phyloP scores from a whole-genome alignment of 805 yeast species.

The Myxozyma mucilagina region DNA sequence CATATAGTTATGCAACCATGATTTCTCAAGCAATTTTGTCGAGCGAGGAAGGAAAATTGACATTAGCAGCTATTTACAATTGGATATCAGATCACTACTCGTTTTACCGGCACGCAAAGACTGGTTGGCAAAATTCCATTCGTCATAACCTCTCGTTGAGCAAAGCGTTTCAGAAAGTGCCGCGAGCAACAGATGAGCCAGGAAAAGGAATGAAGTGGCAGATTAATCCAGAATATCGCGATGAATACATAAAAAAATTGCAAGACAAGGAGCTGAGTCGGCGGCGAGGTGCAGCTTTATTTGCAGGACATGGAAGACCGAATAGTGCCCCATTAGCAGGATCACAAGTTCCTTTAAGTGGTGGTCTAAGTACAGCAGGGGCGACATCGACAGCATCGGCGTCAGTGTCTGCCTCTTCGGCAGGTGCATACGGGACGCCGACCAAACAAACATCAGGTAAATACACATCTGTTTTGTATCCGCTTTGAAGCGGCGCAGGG shows the following conservation, averaged over 20 bases:
- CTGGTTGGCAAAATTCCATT: constrained; percentile 98
- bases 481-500: background rate
- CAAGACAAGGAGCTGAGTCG: constrained; percentile 54
- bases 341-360: constrained; percentile 8
- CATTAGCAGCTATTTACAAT: constrained; percentile 85
- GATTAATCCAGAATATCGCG: constrained; percentile 78
- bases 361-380: background rate
- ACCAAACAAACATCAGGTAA: constrained; percentile 28
- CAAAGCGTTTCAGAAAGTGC: constrained; percentile 97
- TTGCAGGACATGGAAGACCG: constrained; percentile 12
- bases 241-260: constrained; percentile 80
- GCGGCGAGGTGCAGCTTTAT: constrained; percentile 29
- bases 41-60: constrained; percentile 81
- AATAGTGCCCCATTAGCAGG: background rate
- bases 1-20: constrained; percentile 96
- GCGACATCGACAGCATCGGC: constrained; percentile 10
- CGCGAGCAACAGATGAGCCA: constrained; percentile 92
- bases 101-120: constrained; percentile 83
- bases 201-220: constrained; percentile 99
- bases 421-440: constrained; percentile 18
- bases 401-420: background rate
- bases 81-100: constrained; percentile 90
- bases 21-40: constrained; percentile 95
- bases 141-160: constrained; percentile 92
- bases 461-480: background rate